Evolutionary conservation across 768 basidiomycete genomes (phyloP).

Genomic region (Rhizopogon vinicolor): DNA sequence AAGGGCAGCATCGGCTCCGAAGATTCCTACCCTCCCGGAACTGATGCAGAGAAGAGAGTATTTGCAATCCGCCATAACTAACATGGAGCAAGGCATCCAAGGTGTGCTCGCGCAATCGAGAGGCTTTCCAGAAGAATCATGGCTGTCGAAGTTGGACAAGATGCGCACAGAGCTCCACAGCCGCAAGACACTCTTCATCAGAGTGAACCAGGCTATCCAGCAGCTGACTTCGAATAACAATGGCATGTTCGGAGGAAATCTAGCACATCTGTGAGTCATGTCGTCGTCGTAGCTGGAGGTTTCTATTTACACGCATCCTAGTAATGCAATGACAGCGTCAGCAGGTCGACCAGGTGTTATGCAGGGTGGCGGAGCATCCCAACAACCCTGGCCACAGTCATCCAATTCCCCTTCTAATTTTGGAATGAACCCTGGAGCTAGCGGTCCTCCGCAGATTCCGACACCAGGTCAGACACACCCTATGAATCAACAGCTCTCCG

Average conservation of each 20-base stretch:
- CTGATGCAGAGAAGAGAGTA: slow-evolving; percentile 17
- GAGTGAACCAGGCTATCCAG: slow-evolving; percentile 29
- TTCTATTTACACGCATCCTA: slow-evolving; percentile 9
- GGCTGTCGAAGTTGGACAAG: slow-evolving; percentile 12
- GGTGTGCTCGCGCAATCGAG: slow-evolving; percentile 6
- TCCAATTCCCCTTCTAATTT: slow-evolving; percentile 9
- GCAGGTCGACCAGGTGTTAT: slow-evolving; percentile 19
- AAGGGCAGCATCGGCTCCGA: slow-evolving; percentile 6
- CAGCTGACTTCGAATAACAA: slow-evolving; percentile 15
- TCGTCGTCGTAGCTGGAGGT: not conserved
- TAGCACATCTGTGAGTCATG: slow-evolving; percentile 30
- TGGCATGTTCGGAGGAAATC: slow-evolving; percentile 16
- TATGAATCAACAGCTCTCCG: slow-evolving; percentile 26
- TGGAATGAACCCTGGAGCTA: slow-evolving; percentile 12
- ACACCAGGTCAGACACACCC: slow-evolving; percentile 10
- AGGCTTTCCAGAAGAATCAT: slow-evolving; percentile 12
- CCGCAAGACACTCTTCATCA: slow-evolving; percentile 36
- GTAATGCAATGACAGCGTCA: slow-evolving; percentile 11
- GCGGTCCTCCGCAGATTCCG: slow-evolving; percentile 16
- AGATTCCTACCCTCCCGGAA: slow-evolving; percentile 14
- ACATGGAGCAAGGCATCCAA: not conserved
- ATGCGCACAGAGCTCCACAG: slow-evolving; percentile 16
- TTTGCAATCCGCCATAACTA: slow-evolving; percentile 10
- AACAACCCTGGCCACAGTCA: slow-evolving; percentile 1
- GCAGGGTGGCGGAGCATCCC: slow-evolving; percentile 11